phyloP scores from a whole-genome alignment of 108 stramenopile genomes.

The Phaeodactylum tricornutum region DNA sequence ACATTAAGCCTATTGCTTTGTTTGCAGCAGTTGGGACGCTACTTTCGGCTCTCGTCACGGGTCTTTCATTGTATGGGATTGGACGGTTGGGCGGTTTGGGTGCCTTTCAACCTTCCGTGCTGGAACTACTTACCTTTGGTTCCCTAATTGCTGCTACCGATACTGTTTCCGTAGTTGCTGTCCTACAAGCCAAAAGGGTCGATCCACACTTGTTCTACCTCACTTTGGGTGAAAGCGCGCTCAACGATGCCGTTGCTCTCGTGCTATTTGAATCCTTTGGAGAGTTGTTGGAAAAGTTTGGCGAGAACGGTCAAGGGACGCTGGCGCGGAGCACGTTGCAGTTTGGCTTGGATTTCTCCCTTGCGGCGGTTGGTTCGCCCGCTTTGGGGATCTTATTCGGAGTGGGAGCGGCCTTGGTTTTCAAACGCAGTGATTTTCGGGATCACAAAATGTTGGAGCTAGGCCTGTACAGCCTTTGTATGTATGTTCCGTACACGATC shows the following conservation, averaged over 20 bases:
- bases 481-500: slow-evolving; percentile 60
- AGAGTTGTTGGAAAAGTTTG: slow-evolving; percentile 15
- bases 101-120: slow-evolving; percentile 26
- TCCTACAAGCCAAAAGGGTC: slow-evolving; percentile 57
- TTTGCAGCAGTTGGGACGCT: slow-evolving; percentile 67
- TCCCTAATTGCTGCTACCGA: slow-evolving; percentile 76
- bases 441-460: slow-evolving; percentile 34
- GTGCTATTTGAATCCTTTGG: slow-evolving; percentile 53
- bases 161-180: slow-evolving; percentile 61
- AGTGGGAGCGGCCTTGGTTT: slow-evolving; percentile 33
- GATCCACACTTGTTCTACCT: slow-evolving; percentile 70
- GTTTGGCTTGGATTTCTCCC: slow-evolving; percentile 32
- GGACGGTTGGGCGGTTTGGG: slow-evolving; percentile 15
- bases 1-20: slow-evolving; percentile 45
- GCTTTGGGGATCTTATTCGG: slow-evolving; percentile 46
- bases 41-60: slow-evolving; percentile 38
- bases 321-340: slow-evolving; percentile 5
- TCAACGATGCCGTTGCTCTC: slow-evolving; percentile 82
- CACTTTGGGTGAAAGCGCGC: slow-evolving; percentile 77
- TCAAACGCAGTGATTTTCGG: slow-evolving; percentile 42
- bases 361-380: slow-evolving; percentile 42
- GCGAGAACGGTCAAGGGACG: background rate
- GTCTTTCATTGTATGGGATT: slow-evolving; percentile 24
- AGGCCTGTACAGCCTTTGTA: slow-evolving; percentile 38
- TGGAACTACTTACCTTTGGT: slow-evolving; percentile 67